Evolutionary conservation across 2,329 filamentous ascomycete species (phyloP).

Genomic region (Arthrobotrys sinensis): DNA sequence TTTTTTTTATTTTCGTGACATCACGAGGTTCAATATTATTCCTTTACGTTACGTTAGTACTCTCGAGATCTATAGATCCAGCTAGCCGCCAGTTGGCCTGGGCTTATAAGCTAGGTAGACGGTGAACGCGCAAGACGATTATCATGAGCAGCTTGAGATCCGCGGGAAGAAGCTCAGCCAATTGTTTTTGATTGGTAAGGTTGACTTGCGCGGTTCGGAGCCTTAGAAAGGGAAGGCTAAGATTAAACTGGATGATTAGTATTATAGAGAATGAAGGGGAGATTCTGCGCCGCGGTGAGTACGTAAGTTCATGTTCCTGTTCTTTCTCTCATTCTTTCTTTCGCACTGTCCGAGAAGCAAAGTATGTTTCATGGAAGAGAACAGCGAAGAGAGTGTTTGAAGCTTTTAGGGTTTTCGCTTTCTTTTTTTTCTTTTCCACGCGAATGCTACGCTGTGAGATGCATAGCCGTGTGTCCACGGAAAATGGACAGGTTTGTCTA

Average conservation of each 20-base stretch:
- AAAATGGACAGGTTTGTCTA: background rate
- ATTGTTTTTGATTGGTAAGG: background rate
- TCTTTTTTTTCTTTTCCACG: background rate
- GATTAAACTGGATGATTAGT: background rate
- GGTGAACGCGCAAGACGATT: background rate
- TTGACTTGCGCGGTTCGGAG: slow-evolving; percentile 44
- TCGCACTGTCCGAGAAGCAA: background rate
- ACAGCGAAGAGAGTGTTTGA: background rate
- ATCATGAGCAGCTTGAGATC: background rate
- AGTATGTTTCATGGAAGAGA: background rate
- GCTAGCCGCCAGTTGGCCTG: too few species aligned
- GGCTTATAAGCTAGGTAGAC: too few species aligned
- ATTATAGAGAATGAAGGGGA: background rate
- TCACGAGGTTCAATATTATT: too few species aligned
- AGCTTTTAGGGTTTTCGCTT: background rate
- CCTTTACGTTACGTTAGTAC: too few species aligned
- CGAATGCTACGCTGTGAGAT: slow-evolving; percentile 38
- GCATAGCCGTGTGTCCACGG: background rate
- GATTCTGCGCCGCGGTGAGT: slow-evolving; percentile 6
- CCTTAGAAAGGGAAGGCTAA: slow-evolving; percentile 16
- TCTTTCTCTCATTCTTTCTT: background rate
- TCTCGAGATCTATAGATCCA: too few species aligned
- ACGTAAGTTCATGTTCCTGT: background rate
- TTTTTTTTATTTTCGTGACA: too few species aligned
- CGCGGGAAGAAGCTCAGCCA: background rate